phyloP scores from a whole-genome alignment of 257 asterid species.

The Fraxinus anomala region DNA sequence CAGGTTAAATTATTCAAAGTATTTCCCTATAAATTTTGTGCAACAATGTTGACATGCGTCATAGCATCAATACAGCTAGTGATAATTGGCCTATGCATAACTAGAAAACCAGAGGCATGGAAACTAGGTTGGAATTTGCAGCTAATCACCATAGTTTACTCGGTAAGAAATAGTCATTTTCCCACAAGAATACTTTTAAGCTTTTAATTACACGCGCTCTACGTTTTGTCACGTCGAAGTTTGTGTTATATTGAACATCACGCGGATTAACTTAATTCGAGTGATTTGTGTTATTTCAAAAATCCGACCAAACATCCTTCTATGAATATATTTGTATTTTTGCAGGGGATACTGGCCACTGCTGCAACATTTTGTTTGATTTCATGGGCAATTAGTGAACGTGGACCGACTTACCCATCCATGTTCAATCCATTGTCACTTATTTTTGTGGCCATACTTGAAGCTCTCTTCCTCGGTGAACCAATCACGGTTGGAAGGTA shows the following conservation, averaged over 20 bases:
- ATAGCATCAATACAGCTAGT: conserved; percentile 49
- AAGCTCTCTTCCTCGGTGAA: conserved; percentile 45
- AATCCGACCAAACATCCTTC: background rate
- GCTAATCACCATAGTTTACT: conserved; percentile 56
- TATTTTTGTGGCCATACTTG: conserved; percentile 44
- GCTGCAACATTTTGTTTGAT: conserved; percentile 52
- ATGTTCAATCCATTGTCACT: conserved; percentile 70
- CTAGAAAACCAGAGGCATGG: conserved; percentile 48
- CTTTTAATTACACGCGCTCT: too few species aligned
- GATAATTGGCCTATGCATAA: conserved; percentile 46
- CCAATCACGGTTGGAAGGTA: conserved; percentile 51
- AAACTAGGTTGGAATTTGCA: conserved; percentile 51
- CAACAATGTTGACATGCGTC: conserved; percentile 40
- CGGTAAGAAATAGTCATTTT: conserved; percentile 35
- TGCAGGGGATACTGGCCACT: conserved; percentile 59
- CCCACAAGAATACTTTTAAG: background rate
- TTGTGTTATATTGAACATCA: too few species aligned
- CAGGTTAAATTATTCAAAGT: conserved; percentile 52
- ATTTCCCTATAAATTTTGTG: conserved; percentile 52
- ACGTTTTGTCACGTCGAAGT: background rate
- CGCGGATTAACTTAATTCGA: too few species aligned
- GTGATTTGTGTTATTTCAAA: background rate
- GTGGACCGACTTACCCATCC: conserved; percentile 72
- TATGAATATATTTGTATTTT: background rate
- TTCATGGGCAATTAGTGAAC: conserved; percentile 48